Percentiles rank a stretch among this genome's conserved stretches.
Evolutionary conservation across 1,139 yeast genomes (phyloP).

Genomic region (Zygotorulaspora mrakii): DNA sequence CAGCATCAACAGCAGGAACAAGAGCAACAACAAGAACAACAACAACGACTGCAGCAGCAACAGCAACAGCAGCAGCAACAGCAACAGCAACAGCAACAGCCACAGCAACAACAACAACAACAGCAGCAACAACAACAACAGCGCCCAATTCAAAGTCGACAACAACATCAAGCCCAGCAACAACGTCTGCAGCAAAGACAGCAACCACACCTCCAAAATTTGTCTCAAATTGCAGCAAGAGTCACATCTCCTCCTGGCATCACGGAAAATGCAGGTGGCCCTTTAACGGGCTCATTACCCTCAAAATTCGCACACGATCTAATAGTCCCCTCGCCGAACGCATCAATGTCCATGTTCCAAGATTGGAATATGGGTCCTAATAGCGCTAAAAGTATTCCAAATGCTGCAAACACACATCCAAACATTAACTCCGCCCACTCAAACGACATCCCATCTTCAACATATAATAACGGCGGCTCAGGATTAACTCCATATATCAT

Average conservation of each 20-base stretch:
- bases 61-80: conserved; percentile 6
- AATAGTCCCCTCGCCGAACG: conserved; percentile 34
- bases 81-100: conserved; percentile 1
- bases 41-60: conserved; percentile 6
- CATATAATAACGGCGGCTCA: conserved; percentile 26
- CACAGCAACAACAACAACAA: not conserved
- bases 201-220: not conserved
- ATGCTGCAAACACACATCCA: conserved; percentile 1
- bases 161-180: not conserved
- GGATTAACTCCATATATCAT: conserved; percentile 35
- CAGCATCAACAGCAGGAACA: conserved; percentile 12
- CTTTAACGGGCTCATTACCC: conserved; percentile 30
- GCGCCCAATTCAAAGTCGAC: not conserved
- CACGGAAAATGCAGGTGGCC: conserved; percentile 18
- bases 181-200: conserved; percentile 1
- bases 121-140: not conserved
- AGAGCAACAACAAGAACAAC: conserved; percentile 2
- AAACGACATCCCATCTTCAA: conserved; percentile 13
- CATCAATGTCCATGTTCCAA: conserved; percentile 33
- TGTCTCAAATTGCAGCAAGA: conserved; percentile 7
- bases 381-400: conserved; percentile 9
- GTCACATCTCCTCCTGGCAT: conserved; percentile 7
- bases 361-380: conserved; percentile 32
- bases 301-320: conserved; percentile 35
- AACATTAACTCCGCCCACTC: conserved; percentile 1